A percentile compares a stretch with the other conserved stretches of the same genome.
Evolutionary conservation across 176 grass and related monocot species (phyloP).

Genomic region (Eremochloa ophiuroides): DNA sequence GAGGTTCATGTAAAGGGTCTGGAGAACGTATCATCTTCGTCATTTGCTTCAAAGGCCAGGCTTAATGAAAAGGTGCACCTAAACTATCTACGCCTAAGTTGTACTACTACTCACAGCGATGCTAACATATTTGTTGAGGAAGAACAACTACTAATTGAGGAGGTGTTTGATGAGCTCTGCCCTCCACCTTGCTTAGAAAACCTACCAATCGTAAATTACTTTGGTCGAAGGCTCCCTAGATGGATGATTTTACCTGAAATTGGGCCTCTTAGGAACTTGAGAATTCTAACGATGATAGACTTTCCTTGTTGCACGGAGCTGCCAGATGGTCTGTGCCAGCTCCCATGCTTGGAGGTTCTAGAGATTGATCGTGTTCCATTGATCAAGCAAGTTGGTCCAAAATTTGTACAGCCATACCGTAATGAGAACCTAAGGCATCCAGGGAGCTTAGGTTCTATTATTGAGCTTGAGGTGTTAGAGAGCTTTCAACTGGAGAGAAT

Average conservation of each 20-base stretch:
- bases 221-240: neutral
- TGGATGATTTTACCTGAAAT: neutral
- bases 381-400: neutral
- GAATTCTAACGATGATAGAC: neutral
- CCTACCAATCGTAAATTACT: neutral
- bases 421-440: neutral
- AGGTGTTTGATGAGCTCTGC: conserved; percentile 20
- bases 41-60: neutral
- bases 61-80: neutral
- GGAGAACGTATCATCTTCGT: neutral
- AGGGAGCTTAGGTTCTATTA: neutral
- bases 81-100: neutral
- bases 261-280: neutral
- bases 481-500: neutral
- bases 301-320: neutral
- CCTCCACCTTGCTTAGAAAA: neutral
- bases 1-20: neutral
- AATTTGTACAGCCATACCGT: neutral
- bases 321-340: neutral
- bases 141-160: neutral
- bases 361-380: neutral
- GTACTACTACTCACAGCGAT: neutral
- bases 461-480: neutral
- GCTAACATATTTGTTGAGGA: neutral
- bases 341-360: neutral